Evolutionary conservation across 306 rosid genomes (phyloP), one percentile per base, ranked within the genome.

Genomic region (Acacia crassicarpa): DNA sequence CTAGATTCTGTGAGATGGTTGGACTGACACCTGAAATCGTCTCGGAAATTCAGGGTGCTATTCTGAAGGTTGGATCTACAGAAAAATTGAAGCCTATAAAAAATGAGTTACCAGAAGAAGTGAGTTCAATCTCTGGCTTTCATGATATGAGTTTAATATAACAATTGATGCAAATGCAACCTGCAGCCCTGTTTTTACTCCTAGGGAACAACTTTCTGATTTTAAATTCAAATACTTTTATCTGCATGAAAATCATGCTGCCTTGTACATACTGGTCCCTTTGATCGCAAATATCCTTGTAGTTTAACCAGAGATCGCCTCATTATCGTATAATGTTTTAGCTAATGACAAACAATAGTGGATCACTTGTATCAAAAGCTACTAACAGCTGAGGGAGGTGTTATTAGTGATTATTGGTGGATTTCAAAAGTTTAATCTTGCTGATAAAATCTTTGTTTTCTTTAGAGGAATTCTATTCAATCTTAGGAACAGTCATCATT

Each of bases 1-100:
- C 71, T 76, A 90, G 95, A 81, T 88, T 87, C 54, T 81, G 89
- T 35, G 84, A 86, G 76, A 86, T 87, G 89, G 62, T 85, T 74
- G 91, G 96, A 68, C 83, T 94, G 72, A 85, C 91, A 19, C 69
- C 44, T 53, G 83, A 78, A 70, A 72, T 86, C 84, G 67, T 85
- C 41, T 85, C 86, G 4, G 85, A 82, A 54, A 86, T 91, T 85
- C 89, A 85, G 86, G 85, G 80, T 38, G 97, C 98, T 66, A 81
- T 94, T 85, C 73, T 72, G 49, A 94, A 89, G 88, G 94, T 90
- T 78, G 98, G 98, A 83, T 79, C 93, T 68, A 76, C 40, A 46
- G 98, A 94, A 51, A 94, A 89, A 89, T 70, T 94, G 87, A 94
- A 92, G 91, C 94, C 97, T 82, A 90, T 94, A 79, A 94, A 94